Evolutionary conservation across 192 early-diverging fungal species (phyloP).

Genomic region (Entomortierella beljakovae): DNA sequence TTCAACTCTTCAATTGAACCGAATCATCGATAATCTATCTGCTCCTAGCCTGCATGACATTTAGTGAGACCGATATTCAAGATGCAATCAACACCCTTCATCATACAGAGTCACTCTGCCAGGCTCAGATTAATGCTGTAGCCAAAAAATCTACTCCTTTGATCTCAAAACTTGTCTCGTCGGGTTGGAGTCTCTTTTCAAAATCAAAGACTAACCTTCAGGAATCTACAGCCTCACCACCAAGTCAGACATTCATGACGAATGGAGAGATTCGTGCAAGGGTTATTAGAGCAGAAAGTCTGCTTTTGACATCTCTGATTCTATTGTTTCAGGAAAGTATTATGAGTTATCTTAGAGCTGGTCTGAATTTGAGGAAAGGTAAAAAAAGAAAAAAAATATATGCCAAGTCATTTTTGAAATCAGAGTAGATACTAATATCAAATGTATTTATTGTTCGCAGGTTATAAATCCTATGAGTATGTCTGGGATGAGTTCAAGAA

Average conservation of each 20-base stretch:
- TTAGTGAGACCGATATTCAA: constrained; percentile 57
- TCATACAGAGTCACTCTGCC: constrained; percentile 57
- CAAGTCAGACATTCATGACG: constrained; percentile 53
- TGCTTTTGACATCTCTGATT: constrained; percentile 62
- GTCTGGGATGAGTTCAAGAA: constrained; percentile 63
- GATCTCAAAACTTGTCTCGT: constrained; percentile 55
- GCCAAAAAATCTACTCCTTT: constrained; percentile 53
- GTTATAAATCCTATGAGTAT: constrained; percentile 63
- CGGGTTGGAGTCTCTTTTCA: constrained; percentile 48
- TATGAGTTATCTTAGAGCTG: constrained; percentile 63
- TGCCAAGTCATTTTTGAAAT: not conserved
- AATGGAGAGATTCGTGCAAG: constrained; percentile 65
- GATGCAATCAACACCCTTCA: constrained; percentile 54
- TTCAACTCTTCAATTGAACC: not conserved
- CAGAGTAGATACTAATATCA: not conserved
- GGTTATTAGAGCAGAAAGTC: constrained; percentile 63
- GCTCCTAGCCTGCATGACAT: constrained; percentile 56
- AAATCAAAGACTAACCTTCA: constrained; percentile 19
- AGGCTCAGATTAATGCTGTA: constrained; percentile 62
- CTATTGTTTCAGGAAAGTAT: constrained; percentile 61
- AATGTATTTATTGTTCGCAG: constrained; percentile 7
- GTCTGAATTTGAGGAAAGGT: constrained; percentile 67
- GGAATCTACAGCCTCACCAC: constrained; percentile 23
- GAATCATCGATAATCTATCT: not conserved
- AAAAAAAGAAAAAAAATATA: not conserved